Base-by-base conservation (phyloP, 495 filamentous ascomycete species). In the Delitschia confertaspora region DNA sequence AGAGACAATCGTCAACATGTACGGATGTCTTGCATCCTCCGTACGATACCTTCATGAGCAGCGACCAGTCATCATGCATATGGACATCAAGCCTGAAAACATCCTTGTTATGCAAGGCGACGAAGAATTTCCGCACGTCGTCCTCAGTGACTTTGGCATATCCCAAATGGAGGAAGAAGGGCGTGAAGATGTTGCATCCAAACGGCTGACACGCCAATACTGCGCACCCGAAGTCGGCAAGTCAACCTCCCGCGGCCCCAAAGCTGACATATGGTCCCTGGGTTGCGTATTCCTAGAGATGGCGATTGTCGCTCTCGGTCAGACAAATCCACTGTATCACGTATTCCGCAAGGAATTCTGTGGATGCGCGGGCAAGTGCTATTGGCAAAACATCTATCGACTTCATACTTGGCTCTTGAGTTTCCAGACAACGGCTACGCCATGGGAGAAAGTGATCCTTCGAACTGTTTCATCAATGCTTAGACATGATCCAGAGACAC, bases 51-150 rank as follows among this genome's bases (percentile, higher is more conserved):
- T 59, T 9, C 56, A 59, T 37, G 47, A 52, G 22, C 34, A 49
- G 41, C 42, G 51, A 6, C 53, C 53, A 1, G 25, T 53, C 14
- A 33, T 56, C 14, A 49, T 38, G 33, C 56, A 59, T 34, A 53
- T 42, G 39, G 56, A 59, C 20, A 56, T 59, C 39, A 59, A 59
- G 23, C 56, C 56, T 13, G 39, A 49, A 17, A 59, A 59, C 41
- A 59, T 59, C n/a, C 43, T 59, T 4, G 42, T 59, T 5, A 46
- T 44, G 25, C 24, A 48, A 14, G 47, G 55, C 35, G 24, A 44
- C n/a, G n/a, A 40, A 4, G 38, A 49, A 0, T 31, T 42, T 20
- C 45, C 48, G 6, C 42, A 56, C 18, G 32, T 59, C 14, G 20
- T 50, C 9, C 36, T 59, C 9, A 53, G 35, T 36, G 56, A 59